phyloP scores from a whole-genome alignment of 1,284 basidiomycete genomes.

The Austroboletus olivaceoglutinosus region DNA sequence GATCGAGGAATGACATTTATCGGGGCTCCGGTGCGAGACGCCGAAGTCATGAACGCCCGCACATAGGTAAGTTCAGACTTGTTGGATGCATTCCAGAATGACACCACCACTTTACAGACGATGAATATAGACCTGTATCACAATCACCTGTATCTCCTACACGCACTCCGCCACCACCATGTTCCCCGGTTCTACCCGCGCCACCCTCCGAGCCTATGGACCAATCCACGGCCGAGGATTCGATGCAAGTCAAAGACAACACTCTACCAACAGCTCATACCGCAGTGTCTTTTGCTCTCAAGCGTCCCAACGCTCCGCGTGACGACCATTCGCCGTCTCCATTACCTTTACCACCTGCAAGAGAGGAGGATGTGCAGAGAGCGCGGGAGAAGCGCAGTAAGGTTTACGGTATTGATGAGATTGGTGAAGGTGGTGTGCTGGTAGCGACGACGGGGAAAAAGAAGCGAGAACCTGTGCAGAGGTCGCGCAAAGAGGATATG shows the following conservation, averaged over 20 bases:
- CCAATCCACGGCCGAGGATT: conserved; percentile 26
- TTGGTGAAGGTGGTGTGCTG: conserved; percentile 6
- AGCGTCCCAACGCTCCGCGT: conserved; percentile 45
- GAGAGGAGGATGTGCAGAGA: conserved; percentile 20
- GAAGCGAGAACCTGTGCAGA: conserved; percentile 42
- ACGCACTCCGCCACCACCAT: conserved; percentile 27
- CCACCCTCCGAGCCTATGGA: conserved; percentile 44
- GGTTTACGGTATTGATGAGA: conserved; percentile 12
- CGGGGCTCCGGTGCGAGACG: conserved; percentile 6
- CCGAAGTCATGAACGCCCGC: conserved; percentile 10
- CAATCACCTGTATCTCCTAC: conserved; percentile 22
- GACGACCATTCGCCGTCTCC: conserved; percentile 45
- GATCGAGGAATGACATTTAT: conserved; percentile 15
- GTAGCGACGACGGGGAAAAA: conserved; percentile 14
- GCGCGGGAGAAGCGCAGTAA: conserved; percentile 34
- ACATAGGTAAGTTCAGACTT: conserved; percentile 11
- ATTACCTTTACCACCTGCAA: conserved; percentile 31
- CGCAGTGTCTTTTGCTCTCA: conserved; percentile 23
- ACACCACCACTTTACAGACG: conserved; percentile 11
- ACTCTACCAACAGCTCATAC: conserved; percentile 37
- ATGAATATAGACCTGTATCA: conserved; percentile 22
- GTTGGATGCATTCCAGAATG: not conserved
- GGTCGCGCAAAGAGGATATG: conserved; percentile 65
- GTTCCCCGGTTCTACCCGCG: conserved; percentile 38
- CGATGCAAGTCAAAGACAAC: conserved; percentile 25